Percentiles rank a stretch among this genome's conserved stretches.
Evolutionary conservation across 2,329 filamentous ascomycete species (phyloP).

Genomic region (Talaromyces sp.): DNA sequence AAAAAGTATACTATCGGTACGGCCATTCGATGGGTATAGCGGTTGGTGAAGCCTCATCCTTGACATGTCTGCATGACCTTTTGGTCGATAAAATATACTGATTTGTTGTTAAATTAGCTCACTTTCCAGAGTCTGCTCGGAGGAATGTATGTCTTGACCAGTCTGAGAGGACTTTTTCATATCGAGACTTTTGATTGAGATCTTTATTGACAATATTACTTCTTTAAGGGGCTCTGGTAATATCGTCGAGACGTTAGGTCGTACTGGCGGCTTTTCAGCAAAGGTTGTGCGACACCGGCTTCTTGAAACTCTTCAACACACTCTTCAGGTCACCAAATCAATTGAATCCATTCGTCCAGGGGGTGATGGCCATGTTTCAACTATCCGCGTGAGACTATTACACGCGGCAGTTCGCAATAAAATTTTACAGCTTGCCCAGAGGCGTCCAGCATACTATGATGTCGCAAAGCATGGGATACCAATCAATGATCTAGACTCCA

Average conservation of each 20-base stretch:
- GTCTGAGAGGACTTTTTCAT: neutral
- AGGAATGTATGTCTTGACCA: neutral
- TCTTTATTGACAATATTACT: neutral
- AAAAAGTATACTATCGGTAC: conserved; percentile 75
- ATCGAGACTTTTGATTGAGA: neutral
- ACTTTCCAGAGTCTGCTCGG: neutral
- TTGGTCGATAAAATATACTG: neutral
- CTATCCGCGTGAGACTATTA: conserved; percentile 65
- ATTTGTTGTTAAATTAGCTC: neutral
- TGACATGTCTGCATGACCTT: neutral
- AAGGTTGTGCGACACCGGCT: conserved; percentile 64
- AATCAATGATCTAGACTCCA: conserved; percentile 71
- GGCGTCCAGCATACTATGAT: conserved; percentile 61
- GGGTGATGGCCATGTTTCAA: conserved; percentile 62
- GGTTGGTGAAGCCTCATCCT: neutral
- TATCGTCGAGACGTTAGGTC: conserved; percentile 68
- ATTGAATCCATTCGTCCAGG: conserved; percentile 64
- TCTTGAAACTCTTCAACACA: conserved; percentile 72
- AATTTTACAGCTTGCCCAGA: conserved; percentile 58
- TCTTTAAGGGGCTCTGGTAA: conserved; percentile 48
- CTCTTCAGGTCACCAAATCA: conserved; percentile 66
- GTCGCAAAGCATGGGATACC: conserved; percentile 59
- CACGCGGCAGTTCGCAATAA: conserved; percentile 65
- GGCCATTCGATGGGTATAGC: conserved; percentile 33
- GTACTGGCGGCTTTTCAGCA: conserved; percentile 70